Conservation (phyloP, 164 flowering plant genomes). For the Annona squamosa region DNA sequence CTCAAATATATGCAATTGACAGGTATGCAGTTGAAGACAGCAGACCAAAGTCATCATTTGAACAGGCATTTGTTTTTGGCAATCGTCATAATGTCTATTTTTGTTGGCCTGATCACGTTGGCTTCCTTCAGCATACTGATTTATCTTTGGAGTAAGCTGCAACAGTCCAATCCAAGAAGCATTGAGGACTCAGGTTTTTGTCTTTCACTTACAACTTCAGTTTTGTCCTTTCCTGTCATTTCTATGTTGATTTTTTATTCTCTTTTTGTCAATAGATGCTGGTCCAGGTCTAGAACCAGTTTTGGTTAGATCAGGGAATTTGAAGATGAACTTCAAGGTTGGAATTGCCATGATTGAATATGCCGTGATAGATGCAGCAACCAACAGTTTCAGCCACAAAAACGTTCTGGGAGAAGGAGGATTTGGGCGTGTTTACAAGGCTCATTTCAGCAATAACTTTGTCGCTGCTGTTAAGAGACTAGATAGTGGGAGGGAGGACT, state of each 20-base stretch:
- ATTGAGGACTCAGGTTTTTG: constrained; percentile 22
- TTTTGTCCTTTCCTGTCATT: not conserved
- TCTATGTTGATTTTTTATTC: not conserved
- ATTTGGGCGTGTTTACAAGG: constrained; percentile 76
- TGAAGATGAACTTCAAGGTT: constrained; percentile 32
- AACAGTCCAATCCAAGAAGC: constrained; percentile 14
- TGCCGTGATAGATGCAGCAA: constrained; percentile 52
- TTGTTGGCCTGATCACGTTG: constrained; percentile 15
- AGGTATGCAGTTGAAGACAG: constrained; percentile 4
- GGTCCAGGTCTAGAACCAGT: constrained; percentile 41
- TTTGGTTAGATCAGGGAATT: constrained; percentile 37
- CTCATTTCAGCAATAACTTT: constrained; percentile 39
- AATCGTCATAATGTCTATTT: constrained; percentile 16
- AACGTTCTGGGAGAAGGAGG: constrained; percentile 73
- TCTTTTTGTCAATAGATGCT: constrained; percentile 27
- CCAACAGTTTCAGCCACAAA: constrained; percentile 49
- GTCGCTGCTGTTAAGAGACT: constrained; percentile 72
- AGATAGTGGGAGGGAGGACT: constrained; percentile 41
- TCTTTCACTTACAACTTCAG: not conserved
- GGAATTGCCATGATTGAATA: constrained; percentile 55
- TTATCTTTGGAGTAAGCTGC: constrained; percentile 11
- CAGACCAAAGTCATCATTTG: constrained; percentile 11
- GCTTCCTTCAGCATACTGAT: constrained; percentile 14
- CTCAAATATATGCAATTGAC: not conserved
- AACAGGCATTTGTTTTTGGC: constrained; percentile 19